Percentiles rank a stretch among this genome's conserved stretches.
Conservation (phyloP, 2,329 filamentous ascomycete species). For the Westerdykella ornata region DNA sequence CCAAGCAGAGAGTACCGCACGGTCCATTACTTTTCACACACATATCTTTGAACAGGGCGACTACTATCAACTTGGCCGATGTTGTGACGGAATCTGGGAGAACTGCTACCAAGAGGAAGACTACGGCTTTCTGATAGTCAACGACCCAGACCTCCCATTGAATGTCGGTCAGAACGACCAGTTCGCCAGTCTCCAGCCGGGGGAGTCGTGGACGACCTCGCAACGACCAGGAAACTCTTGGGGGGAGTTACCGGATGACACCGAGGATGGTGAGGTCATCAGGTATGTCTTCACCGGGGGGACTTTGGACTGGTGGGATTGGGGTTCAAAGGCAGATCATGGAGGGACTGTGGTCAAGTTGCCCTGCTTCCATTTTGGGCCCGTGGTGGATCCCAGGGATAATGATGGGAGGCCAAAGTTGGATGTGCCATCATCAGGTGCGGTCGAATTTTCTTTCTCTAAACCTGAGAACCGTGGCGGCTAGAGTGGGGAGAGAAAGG, state of each 20-base stretch:
- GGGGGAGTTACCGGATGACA: conserved; percentile 3
- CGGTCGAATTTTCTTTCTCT: conserved; percentile 1
- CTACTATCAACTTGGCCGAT: conserved; percentile 2
- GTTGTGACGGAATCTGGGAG: conserved; percentile 3
- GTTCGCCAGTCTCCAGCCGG: conserved; percentile 3
- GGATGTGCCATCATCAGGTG: conserved; percentile 1
- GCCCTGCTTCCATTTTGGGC: conserved; percentile 4
- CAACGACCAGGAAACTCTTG: conserved; percentile 1
- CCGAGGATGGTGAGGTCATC: conserved; percentile 1
- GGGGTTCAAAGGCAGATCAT: conserved; percentile 3
- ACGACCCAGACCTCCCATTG: conserved; percentile 3
- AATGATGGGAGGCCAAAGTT: conserved; percentile 4
- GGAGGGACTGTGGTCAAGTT: conserved; percentile 3
- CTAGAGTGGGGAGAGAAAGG: no score
- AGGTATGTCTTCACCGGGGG: conserved; percentile 1
- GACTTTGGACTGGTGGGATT: conserved; percentile 6
- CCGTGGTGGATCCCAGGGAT: conserved; percentile 2
- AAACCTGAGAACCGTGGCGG: no score
- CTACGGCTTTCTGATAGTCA: conserved; percentile 2
- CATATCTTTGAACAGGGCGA: conserved; percentile 1
- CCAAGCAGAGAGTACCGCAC: conserved; percentile 1
- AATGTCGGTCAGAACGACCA: conserved; percentile 2
- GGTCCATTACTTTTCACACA: conserved; percentile 5
- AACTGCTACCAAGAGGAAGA: not conserved
- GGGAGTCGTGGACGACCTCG: conserved; percentile 6